Evolutionary conservation across 208 protist genomes (phyloP).

Genomic region (Acanthamoeba quina): DNA sequence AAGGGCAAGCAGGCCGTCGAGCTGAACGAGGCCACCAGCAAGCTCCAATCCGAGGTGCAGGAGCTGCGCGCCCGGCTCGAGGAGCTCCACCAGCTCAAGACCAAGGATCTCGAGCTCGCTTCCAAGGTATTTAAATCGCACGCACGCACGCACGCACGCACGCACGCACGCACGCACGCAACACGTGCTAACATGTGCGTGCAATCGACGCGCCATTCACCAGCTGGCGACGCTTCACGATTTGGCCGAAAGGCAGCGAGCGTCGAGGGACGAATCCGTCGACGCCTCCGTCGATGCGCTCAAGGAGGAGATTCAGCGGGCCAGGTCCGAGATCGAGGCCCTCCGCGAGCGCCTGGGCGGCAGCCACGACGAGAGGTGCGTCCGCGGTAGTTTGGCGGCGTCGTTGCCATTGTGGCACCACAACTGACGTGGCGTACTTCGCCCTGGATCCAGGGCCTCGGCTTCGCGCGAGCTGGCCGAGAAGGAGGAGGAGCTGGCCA

Average conservation of each 20-base stretch:
- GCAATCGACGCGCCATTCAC: not conserved
- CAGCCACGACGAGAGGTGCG: not conserved
- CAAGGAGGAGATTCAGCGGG: constrained; percentile 19
- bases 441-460: not conserved
- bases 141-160: not conserved
- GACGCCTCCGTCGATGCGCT: not conserved
- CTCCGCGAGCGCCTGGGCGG: not conserved
- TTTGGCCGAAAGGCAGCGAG: constrained; percentile 13
- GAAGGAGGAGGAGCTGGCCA: not conserved
- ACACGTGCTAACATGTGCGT: not conserved
- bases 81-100: constrained; percentile 55
- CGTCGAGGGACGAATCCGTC: not conserved
- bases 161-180: not conserved
- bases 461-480: not conserved
- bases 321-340: not conserved
- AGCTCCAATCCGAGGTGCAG: not conserved
- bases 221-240: not conserved
- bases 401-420: not conserved
- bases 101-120: constrained; percentile 30
- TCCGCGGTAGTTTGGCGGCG: not conserved
- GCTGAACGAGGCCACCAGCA: not conserved
- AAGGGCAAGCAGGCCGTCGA: not conserved
- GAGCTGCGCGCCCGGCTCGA: constrained; percentile 12
- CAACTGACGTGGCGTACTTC: not conserved
- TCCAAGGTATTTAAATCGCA: not conserved